Evolutionary conservation across 2,329 filamentous ascomycete genomes (phyloP).

Genomic region (Lachnum nothofagi): DNA sequence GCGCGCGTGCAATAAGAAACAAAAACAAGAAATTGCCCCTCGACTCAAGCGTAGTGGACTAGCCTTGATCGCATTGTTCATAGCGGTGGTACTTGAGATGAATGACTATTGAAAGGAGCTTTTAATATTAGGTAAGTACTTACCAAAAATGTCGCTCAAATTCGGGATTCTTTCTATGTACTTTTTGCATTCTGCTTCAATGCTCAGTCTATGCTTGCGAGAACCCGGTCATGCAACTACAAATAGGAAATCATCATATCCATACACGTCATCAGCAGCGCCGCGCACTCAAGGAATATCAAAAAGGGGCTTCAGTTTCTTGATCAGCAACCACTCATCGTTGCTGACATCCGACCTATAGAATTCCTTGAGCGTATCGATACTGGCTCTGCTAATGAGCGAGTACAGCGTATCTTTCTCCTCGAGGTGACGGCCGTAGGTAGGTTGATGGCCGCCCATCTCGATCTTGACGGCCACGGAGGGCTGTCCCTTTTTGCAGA

Average conservation of each 20-base stretch:
- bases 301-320: slow-evolving; percentile 91
- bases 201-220: slow-evolving; percentile 2
- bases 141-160: neutral
- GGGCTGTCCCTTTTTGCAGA: slow-evolving; percentile 96
- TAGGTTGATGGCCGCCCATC: slow-evolving; percentile 82
- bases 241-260: slow-evolving; percentile 4
- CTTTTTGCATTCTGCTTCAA: neutral
- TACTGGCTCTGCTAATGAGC: slow-evolving; percentile 77
- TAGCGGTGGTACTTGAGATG: no score
- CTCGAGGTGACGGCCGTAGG: slow-evolving; percentile 91
- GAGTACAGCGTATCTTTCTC: slow-evolving; percentile 86
- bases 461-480: slow-evolving; percentile 98
- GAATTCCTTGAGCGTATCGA: slow-evolving; percentile 93
- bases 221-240: neutral
- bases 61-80: no score
- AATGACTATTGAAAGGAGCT: no score
- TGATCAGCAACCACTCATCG: slow-evolving; percentile 92
- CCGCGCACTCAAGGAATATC: slow-evolving; percentile 55
- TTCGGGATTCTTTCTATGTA: neutral
- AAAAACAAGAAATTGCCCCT: no score
- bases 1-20: no score
- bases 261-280: neutral
- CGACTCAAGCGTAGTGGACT: no score
- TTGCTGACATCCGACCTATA: slow-evolving; percentile 82
- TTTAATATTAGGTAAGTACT: neutral